Evolutionary conservation across 768 basidiomycete genomes (phyloP), one percentile per base, ranked within the genome.

Genomic region (Tricholoma bakamatsutake): DNA sequence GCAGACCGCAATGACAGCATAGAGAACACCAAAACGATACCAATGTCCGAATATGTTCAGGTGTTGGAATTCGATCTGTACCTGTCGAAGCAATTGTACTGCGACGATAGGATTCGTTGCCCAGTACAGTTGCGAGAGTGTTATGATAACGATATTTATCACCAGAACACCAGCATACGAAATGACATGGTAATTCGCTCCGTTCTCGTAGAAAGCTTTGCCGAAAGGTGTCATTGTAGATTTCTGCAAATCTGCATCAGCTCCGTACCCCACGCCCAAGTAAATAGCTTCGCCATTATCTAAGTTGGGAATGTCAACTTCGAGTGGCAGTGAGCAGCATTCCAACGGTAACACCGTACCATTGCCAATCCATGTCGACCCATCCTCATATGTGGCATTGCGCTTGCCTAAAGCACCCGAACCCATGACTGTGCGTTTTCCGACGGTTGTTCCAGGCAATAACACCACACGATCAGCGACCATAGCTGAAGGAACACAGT

Each of bases 351-450:
- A 31, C 9, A 48, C 15, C 4, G 28, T 55, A 75, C 75, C 74
- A 60, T 72, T 72, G 15, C 78, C 78, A 57, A 79, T 73, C 78
- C 76, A 79, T 2, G 71, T 74, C 5, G 76, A 76, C 7, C 75
- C 73, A 55, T 76, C 74, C 35, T 65, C 69, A 53, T 79, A 79
- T 6, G 62, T 64, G 0, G 68, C 66, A 42, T 73, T 65, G n/a
- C 78, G 70, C 61, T 71, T 73, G n/a, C 73, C 72, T 21, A 78
- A 67, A 2, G 78, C 69, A 13, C 78, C 78, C 4, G 78, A 74
- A n/a, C 76, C 78, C 74, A 78, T 77, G 13, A 78, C 73, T 13
- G 76, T 71, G 28, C 70, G 64, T 27, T 62, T 54, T 10, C 78
- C 76, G 27, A 79, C 65, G 13, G 62, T 65, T 17, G 71, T 70